Conservation (phyloP, 257 asterid species). For the Hygrophila difformis region DNA sequence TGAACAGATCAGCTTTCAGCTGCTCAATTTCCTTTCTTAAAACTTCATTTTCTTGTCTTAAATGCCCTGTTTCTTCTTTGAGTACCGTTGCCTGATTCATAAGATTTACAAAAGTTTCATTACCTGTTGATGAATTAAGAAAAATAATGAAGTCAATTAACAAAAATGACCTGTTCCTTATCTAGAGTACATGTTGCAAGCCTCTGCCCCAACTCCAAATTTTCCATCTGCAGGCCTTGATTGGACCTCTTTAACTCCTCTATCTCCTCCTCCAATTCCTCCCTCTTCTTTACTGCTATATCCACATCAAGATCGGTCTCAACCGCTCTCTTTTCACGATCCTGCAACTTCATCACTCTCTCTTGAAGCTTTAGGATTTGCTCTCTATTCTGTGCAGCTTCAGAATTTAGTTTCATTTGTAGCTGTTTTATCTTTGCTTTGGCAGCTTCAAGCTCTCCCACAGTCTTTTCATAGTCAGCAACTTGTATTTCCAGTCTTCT, state of each 20-base stretch:
- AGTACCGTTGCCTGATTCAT: constrained; percentile 40
- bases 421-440: too few species aligned
- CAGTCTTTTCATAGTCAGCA: too few species aligned
- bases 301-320: constrained; percentile 17
- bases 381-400: too few species aligned
- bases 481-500: too few species aligned
- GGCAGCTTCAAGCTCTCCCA: too few species aligned
- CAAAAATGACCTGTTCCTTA: background rate
- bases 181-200: constrained; percentile 31
- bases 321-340: constrained; percentile 16
- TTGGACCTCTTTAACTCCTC: constrained; percentile 35
- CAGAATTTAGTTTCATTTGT: too few species aligned
- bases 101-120: background rate
- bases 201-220: constrained; percentile 37
- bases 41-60: constrained; percentile 51
- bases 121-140: background rate
- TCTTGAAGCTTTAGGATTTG: too few species aligned
- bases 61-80: constrained; percentile 35
- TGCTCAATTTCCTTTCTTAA: constrained; percentile 61
- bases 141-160: background rate
- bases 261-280: constrained; percentile 31
- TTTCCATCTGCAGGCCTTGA: constrained; percentile 28
- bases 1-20: constrained; percentile 49
- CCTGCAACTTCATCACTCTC: too few species aligned
- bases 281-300: constrained; percentile 18